phyloP scores from a whole-genome alignment of 2,329 filamentous ascomycete species.

The Venturiaceae sp. region DNA sequence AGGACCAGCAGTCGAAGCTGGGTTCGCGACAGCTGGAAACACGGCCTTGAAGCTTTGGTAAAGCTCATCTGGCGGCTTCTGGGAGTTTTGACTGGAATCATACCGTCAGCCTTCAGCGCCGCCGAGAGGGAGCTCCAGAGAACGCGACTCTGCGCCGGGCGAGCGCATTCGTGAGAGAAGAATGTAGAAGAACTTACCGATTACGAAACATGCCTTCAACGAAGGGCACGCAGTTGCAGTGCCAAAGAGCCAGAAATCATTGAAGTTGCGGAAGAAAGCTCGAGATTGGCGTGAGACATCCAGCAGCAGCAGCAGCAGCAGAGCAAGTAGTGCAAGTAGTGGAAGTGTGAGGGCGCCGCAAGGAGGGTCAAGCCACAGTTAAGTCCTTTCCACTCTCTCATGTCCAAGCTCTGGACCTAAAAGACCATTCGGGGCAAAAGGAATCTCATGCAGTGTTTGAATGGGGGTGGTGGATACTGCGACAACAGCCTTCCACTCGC shows the following conservation, averaged over 20 bases:
- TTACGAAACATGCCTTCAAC: conserved; percentile 34
- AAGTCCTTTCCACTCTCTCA: background rate
- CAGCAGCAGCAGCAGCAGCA: background rate
- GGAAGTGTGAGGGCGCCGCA: background rate
- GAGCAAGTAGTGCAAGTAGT: background rate
- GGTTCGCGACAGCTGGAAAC: conserved; percentile 58
- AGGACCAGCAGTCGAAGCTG: conserved; percentile 31
- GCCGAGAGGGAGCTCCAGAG: background rate
- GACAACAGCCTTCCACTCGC: background rate
- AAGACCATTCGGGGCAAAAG: background rate
- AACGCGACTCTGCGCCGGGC: background rate
- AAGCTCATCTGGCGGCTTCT: conserved; percentile 79
- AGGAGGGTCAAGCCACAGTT: conserved; percentile 1
- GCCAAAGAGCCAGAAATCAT: background rate
- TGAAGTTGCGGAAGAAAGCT: conserved; percentile 14
- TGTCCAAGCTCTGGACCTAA: background rate
- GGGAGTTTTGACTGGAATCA: conserved; percentile 56
- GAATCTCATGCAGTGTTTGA: background rate
- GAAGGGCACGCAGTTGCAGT: background rate
- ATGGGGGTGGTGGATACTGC: background rate
- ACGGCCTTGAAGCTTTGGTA: conserved; percentile 74
- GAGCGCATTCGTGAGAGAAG: background rate
- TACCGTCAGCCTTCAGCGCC: background rate
- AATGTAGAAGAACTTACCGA: conserved; percentile 26
- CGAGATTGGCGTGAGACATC: conserved; percentile 28